These are phyloP conservation scores for Clavispora fructus DNA, from an alignment of 805 yeast genomes.

Conservation along the genomic window DNA sequence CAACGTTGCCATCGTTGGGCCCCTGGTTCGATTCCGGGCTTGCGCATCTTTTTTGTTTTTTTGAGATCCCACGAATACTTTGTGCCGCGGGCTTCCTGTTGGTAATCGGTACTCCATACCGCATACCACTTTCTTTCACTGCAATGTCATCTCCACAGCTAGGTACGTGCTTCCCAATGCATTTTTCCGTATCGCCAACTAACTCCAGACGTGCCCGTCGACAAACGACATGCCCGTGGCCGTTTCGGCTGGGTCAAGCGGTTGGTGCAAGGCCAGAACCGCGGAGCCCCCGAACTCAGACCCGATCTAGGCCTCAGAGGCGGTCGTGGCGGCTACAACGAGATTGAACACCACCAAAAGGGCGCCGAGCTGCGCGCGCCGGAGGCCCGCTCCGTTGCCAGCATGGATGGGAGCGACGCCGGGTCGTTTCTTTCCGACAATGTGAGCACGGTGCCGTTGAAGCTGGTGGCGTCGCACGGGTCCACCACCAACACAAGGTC, in stretches of 20 bases:
- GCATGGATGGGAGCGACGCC: slow-evolving; percentile 12
- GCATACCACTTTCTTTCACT: not conserved
- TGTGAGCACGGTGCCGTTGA: slow-evolving; percentile 44
- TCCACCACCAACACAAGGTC: slow-evolving; percentile 37
- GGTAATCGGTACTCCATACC: not conserved
- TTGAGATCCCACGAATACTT: no score
- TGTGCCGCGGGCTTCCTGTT: no score
- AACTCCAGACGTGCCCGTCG: not conserved
- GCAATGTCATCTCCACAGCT: not conserved
- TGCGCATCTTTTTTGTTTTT: slow-evolving; percentile 11
- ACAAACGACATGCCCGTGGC: slow-evolving; percentile 20
- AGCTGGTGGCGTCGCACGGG: slow-evolving; percentile 38
- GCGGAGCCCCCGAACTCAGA: slow-evolving; percentile 5
- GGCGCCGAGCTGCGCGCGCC: not conserved
- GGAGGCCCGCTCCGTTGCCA: slow-evolving; percentile 1
- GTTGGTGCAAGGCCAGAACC: slow-evolving; percentile 33
- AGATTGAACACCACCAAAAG: slow-evolving; percentile 1
- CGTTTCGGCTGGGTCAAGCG: slow-evolving; percentile 39
- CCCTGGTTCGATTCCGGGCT: slow-evolving; percentile 13
- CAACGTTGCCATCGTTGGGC: slow-evolving; percentile 19
- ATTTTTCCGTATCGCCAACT: not conserved
- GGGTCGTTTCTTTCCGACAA: slow-evolving; percentile 26
- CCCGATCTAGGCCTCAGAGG: not conserved
- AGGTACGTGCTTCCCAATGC: not conserved
- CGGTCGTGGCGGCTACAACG: not conserved